Evolutionary conservation across 1,139 yeast species (phyloP), one percentile per base, ranked within the genome.

Genomic region (Meyerozyma athensensis): DNA sequence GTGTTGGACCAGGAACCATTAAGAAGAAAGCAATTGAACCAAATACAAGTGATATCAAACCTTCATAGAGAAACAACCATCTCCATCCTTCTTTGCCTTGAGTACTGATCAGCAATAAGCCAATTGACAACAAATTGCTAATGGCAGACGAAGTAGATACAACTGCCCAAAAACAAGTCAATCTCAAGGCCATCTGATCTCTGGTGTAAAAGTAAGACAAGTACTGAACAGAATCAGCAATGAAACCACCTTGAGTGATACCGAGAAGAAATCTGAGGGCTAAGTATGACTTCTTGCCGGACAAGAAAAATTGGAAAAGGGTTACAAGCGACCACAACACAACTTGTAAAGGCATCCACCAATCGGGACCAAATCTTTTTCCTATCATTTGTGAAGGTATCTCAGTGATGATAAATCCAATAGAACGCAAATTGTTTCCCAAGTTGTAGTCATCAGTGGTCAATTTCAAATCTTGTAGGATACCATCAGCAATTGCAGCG

Each of bases 201-300:
- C 70, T 52, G n/a, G 74, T 77, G 54, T 70, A 77, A 52, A 75
- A 77, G 52, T 76, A 74, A 2, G 79, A 67, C 52, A 77, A 56
- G 77, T 80, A 77, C 20, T 76, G 54, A 31, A 73, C 68, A 36
- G 72, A 57, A 39, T 77, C 81, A 5, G 79, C 74, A 34, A 77
- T 73, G 42, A 77, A 77, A 0, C 81, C 82, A 33, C 81, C 81
- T 49, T 77, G 77, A 18, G 72, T 54, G 4, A 68, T 43, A 2
- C 80, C 82, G 23, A 75, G 53, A 2, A 75, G 54, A 0, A 68
- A 73, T 40, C 82, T 56, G 3, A 73, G 60, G 7, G 59, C 58
- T 32, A 61, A 63, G 44, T 72, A 76, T 0, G 65, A 52, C 4
- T 53, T 45, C 33, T 54, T 63, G 14, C 54, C 57, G 2, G 46